Evolutionary conservation across 371 early-diverging fungal species (phyloP), one percentile per base, ranked within the genome.

Genomic region (Mortierella sp.): DNA sequence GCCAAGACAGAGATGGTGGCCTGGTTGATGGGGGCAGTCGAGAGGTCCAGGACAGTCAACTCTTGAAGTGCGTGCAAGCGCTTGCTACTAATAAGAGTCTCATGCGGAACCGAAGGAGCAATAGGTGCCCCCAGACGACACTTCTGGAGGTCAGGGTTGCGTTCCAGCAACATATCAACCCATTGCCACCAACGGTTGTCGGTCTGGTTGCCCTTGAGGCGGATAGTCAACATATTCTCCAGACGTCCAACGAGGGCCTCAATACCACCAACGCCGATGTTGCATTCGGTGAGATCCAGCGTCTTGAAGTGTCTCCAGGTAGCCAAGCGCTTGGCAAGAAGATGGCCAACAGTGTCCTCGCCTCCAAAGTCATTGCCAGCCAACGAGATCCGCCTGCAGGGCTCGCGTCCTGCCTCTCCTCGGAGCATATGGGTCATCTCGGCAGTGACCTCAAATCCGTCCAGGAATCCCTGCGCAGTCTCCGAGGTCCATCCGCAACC

Each of bases 131-230:
- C 85, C 24, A 81, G 38, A n/a, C 83, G 74, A 60, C 76, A 83
- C 65, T 83, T 79, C 38, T 76, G 73, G 3, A 83, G 31, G 21
- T 45, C 52, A 8, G 81, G 81, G 65, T 81, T 84, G 31, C 70
- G 73, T 34, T 48, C 79, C 42, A 84, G 38, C 16, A 84, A 42
- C 8, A 45, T 55, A 42, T 84, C 81, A 38, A 81, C 79, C 85
- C 85, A 84, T 45, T 81, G 81, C 85, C 85, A 84, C 85, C 85
- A 84, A 19, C 79, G 81, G 24, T 76, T 60, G 42, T 84, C 85
- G 0, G 50, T 54, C 52, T 71, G 70, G 72, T 84, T 84, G 19
- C 81, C 81, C 16, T 77, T 75, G 16, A 84, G 42, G 9, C 79
- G 65, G 68, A 84, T 79, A 31, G 79, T 76, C 48, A 68, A 73